Evolutionary conservation across 345 rosid genomes (phyloP), one percentile per base, ranked within the genome.

Genomic region (Bruguiera parviflora): DNA sequence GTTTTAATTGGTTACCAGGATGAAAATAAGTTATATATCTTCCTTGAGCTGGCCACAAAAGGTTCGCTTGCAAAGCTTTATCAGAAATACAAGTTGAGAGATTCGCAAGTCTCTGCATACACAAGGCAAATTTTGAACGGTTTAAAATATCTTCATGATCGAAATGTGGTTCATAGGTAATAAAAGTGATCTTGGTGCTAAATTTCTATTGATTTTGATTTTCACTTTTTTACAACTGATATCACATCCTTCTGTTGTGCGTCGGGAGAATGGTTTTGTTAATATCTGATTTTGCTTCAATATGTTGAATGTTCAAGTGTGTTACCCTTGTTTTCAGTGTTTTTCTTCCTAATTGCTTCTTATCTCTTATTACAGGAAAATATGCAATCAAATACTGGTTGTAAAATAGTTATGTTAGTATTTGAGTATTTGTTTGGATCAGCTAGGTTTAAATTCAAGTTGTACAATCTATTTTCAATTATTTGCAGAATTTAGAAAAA

Each of bases 41-140:
- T 76, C 47, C 79, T 76, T 61, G 75, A 76, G 75, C 72, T 71
- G 1, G 79, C 61, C n/a, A 76, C 68, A 29, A 62, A 76, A n/a
- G 79, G 79, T 61, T 71, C 75, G 21, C 72, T 76, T 24, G 46
- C 69, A 33, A 66, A 27, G 61, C 75, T 71, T 18, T 76, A 76
- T 46, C 68, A 66, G 64, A 71, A 47, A 27, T 76, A 49, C 39
- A 53, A 25, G 61, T 47, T 76, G 46, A 35, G 47, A 53, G 72
- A 76, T 66, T 66, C 72, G 16, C 75, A 71, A 43, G 79, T 71
- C 61, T 76, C 71, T 19, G 56, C 68, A 1, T 71, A 76, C 55
- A 76, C 79, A 21, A 33, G 75, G 56, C 79, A 76, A 39, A 76
- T 76, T 39, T 66, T 76, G 62, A 64, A 49, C 3, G 79, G 79